phyloP scores from a whole-genome alignment of 2,329 filamentous ascomycete species.

The Ophiocordyceps polyrhachis-furcata region DNA sequence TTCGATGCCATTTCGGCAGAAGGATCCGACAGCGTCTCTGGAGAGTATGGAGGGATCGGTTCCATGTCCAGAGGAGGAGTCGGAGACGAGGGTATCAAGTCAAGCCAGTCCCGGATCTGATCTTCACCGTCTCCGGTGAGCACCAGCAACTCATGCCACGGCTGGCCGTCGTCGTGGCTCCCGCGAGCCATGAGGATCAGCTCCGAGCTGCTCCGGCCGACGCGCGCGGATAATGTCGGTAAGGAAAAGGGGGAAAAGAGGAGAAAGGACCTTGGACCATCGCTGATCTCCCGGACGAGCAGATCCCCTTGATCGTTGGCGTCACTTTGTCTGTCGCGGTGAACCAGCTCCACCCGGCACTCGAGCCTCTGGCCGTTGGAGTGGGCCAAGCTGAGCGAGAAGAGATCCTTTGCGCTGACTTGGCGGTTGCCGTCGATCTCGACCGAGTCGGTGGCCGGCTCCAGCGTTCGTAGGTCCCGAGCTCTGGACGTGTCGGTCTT shows the following conservation, averaged over 20 bases:
- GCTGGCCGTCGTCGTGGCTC: conserved; percentile 36
- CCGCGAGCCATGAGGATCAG: conserved; percentile 80
- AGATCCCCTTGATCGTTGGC: conserved; percentile 58
- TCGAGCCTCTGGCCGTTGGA: conserved; percentile 80
- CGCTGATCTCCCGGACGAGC: conserved; percentile 81
- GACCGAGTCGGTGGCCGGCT: conserved; percentile 43
- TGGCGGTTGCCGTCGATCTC: conserved; percentile 59
- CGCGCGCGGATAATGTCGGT: conserved; percentile 58
- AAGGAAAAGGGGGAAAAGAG: conserved; percentile 77
- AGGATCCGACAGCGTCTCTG: conserved; percentile 9
- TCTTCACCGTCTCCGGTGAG: conserved; percentile 59
- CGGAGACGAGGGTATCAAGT: conserved; percentile 45
- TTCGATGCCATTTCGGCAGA: conserved; percentile 13
- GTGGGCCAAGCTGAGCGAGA: conserved; percentile 68
- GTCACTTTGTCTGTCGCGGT: conserved; percentile 60
- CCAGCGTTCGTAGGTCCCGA: conserved; percentile 61
- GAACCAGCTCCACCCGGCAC: conserved; percentile 72
- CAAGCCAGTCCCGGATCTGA: conserved; percentile 69
- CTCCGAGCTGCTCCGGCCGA: conserved; percentile 49
- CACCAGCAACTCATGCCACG: conserved; percentile 76
- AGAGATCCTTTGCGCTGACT: conserved; percentile 78
- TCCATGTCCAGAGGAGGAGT: conserved; percentile 24
- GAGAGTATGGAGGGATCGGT: conserved; percentile 9
- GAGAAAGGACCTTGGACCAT: conserved; percentile 54
- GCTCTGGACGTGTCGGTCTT: conserved; percentile 66